Evolutionary conservation across 306 rosid species (phyloP).

Genomic region (Begonia peltatifolia): DNA sequence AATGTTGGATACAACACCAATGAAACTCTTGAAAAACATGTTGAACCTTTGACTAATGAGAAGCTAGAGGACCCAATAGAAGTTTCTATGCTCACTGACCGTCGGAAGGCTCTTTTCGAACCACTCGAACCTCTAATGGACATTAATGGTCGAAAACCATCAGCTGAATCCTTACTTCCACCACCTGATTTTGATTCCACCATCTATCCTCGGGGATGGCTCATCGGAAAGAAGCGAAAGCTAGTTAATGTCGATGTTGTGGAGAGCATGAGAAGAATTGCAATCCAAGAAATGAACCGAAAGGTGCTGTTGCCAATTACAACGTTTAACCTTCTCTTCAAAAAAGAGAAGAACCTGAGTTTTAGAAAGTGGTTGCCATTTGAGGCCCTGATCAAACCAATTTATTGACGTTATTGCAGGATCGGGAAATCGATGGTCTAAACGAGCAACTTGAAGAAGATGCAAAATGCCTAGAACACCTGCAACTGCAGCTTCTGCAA

Average conservation of each 20-base stretch:
- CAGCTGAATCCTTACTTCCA: slow-evolving; percentile 78
- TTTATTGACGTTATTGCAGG: slow-evolving; percentile 25
- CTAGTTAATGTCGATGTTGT: slow-evolving; percentile 95
- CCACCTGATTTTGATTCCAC: slow-evolving; percentile 83
- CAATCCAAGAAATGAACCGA: slow-evolving; percentile 94
- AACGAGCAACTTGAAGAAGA: slow-evolving; percentile 85
- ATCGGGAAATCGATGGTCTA: slow-evolving; percentile 71
- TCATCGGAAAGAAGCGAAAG: slow-evolving; percentile 82
- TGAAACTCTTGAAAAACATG: slow-evolving; percentile 35
- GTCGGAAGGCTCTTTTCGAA: slow-evolving; percentile 76
- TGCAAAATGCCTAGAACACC: slow-evolving; percentile 50
- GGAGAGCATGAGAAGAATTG: slow-evolving; percentile 92
- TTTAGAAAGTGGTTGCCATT: too few species aligned
- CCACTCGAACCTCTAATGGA: slow-evolving; percentile 55
- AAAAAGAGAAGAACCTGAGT: too few species aligned
- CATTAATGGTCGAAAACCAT: slow-evolving; percentile 41
- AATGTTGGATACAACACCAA: slow-evolving; percentile 31
- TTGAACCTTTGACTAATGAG: slow-evolving; percentile 25
- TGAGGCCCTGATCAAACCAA: not conserved
- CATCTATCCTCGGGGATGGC: slow-evolving; percentile 81
- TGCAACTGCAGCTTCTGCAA: slow-evolving; percentile 71
- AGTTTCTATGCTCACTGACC: slow-evolving; percentile 41
- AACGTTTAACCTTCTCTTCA: too few species aligned
- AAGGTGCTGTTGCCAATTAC: slow-evolving; percentile 46
- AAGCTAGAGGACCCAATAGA: slow-evolving; percentile 26